Conservation (phyloP, 108 stramenopile species). For the Nitzschia putrida region DNA sequence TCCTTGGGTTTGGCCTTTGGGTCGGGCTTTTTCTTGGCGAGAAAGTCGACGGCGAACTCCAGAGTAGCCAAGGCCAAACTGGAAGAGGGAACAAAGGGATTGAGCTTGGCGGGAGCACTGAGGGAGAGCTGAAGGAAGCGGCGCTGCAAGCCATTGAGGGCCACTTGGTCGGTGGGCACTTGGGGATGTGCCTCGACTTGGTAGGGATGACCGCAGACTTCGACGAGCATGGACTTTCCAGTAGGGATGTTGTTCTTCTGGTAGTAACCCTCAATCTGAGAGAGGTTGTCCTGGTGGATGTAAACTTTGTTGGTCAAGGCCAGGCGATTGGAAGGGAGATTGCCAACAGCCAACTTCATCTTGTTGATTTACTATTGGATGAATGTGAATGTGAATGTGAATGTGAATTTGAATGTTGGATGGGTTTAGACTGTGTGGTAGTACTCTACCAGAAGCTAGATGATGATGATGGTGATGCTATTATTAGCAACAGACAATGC, state of each 20-base stretch:
- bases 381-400: too few relatives aligned
- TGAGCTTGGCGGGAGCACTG: constrained; percentile 51
- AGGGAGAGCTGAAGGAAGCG: constrained; percentile 66
- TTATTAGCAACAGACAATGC: too few relatives aligned
- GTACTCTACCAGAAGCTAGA: too few relatives aligned
- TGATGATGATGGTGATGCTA: too few relatives aligned
- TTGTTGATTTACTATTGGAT: neutral
- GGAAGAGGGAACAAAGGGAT: constrained; percentile 57
- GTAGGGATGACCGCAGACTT: constrained; percentile 71
- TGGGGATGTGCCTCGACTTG: constrained; percentile 64
- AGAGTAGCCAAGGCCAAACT: constrained; percentile 66
- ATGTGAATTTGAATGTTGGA: too few relatives aligned
- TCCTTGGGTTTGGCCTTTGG: constrained; percentile 56
- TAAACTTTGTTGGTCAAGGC: constrained; percentile 86
- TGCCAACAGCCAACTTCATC: constrained; percentile 73
- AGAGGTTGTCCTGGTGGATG: constrained; percentile 57
- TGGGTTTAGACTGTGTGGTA: too few relatives aligned
- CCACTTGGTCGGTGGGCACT: constrained; percentile 71
- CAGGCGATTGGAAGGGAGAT: constrained; percentile 81
- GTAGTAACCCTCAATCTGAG: constrained; percentile 40
- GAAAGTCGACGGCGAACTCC: constrained; percentile 68
- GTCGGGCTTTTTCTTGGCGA: constrained; percentile 63
- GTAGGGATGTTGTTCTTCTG: constrained; percentile 36
- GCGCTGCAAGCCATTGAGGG: constrained; percentile 84
- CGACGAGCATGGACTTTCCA: constrained; percentile 50